phyloP scores from a whole-genome alignment of 2,329 filamentous ascomycete species.

The Anisogramma anomala region DNA sequence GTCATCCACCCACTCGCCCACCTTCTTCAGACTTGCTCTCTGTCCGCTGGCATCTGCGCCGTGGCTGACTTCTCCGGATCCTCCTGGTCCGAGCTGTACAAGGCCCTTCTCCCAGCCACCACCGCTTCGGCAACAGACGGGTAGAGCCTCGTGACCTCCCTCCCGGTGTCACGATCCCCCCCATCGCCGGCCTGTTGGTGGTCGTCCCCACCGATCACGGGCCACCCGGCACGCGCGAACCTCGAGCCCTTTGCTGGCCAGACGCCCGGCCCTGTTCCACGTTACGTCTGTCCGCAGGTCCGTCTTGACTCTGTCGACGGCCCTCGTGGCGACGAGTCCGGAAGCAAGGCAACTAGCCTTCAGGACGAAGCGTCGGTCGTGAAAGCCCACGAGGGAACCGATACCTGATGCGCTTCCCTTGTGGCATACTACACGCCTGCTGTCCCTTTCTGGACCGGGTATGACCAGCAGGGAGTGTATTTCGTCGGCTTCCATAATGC shows the following conservation, averaged over 20 bases:
- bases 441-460: too few relatives aligned
- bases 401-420: too few relatives aligned
- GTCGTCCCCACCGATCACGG: slow-evolving; percentile 20
- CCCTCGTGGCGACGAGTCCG: slow-evolving; percentile 16
- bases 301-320: slow-evolving; percentile 19
- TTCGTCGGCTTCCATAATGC: too few relatives aligned
- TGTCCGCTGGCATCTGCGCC: background rate
- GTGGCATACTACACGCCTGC: too few relatives aligned
- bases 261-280: slow-evolving; percentile 23
- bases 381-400: too few relatives aligned
- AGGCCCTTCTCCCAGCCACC: slow-evolving; percentile 5
- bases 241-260: slow-evolving; percentile 23
- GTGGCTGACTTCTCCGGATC: slow-evolving; percentile 2
- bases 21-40: slow-evolving; percentile 3
- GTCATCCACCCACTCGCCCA: background rate
- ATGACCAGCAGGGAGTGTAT: too few relatives aligned
- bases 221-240: slow-evolving; percentile 29
- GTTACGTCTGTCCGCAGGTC: slow-evolving; percentile 28
- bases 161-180: slow-evolving; percentile 2
- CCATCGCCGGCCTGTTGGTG: background rate
- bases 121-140: slow-evolving; percentile 8
- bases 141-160: slow-evolving; percentile 5
- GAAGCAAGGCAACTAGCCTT: too few relatives aligned
- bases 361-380: too few relatives aligned
- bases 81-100: background rate